These are phyloP conservation scores for Avena sativa DNA, from an alignment of 176 grass and related monocot genomes.

Conservation along the genomic window DNA sequence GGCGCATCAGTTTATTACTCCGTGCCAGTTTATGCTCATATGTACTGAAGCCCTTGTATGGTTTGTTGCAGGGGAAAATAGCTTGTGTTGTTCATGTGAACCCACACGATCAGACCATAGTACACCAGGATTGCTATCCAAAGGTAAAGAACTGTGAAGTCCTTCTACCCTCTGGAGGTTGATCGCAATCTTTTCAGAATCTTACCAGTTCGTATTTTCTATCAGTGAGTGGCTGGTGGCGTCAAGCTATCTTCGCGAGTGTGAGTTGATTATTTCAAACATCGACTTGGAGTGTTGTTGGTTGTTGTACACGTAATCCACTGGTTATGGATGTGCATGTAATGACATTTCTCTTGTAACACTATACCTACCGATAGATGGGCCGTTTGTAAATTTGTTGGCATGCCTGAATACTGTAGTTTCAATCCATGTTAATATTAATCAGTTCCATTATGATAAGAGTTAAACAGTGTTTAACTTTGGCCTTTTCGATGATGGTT, in stretches of 20 bases:
- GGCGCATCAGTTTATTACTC: neutral
- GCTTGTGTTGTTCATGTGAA: conserved; percentile 59
- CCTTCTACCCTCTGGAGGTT: neutral
- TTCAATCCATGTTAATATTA: conserved; percentile 10
- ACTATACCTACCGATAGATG: conserved; percentile 21
- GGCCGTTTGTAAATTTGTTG: conserved; percentile 41
- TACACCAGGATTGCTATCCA: conserved; percentile 71
- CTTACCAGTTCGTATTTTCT: conserved; percentile 14
- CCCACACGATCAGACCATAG: conserved; percentile 56
- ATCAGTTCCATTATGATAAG: neutral
- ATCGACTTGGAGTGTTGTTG: neutral
- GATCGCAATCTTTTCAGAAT: neutral
- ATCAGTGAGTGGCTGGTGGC: conserved; percentile 43
- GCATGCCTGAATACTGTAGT: neutral
- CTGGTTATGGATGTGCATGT: neutral
- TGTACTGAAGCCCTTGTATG: conserved; percentile 20
- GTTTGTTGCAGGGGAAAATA: conserved; percentile 56
- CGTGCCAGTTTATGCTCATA: neutral
- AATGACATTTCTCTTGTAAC: neutral
- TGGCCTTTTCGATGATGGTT: neutral
- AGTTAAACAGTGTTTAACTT: neutral
- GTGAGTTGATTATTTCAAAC: conserved; percentile 36
- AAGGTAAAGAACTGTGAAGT: conserved; percentile 42
- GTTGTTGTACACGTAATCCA: conserved; percentile 27
- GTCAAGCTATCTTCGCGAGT: neutral